phyloP scores from a whole-genome alignment of 805 yeast species.

The Kazachstania africana region DNA sequence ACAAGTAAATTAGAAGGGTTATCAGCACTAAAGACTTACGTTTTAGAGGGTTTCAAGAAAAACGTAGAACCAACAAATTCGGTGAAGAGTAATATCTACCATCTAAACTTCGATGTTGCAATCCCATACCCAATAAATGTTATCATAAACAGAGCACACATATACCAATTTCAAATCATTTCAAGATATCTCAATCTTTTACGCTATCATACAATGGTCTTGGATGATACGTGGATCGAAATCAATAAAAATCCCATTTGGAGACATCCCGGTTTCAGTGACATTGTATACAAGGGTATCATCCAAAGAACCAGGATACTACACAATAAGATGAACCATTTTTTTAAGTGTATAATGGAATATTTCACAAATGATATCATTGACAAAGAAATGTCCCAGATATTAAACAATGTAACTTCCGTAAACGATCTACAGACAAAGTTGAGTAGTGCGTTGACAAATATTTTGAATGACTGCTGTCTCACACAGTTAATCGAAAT shows the following conservation, averaged over 20 bases:
- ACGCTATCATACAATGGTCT: conserved; percentile 46
- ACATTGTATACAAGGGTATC: conserved; percentile 41
- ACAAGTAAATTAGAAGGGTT: neutral
- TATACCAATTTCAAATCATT: conserved; percentile 68
- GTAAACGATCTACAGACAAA: conserved; percentile 12
- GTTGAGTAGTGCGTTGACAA: conserved; percentile 18
- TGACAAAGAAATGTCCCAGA: conserved; percentile 9
- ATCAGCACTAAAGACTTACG: neutral
- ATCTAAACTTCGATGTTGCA: conserved; percentile 42
- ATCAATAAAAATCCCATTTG: conserved; percentile 49
- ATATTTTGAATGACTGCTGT: conserved; percentile 20
- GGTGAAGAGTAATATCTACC: conserved; percentile 31
- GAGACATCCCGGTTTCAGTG: conserved; percentile 38
- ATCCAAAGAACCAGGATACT: conserved; percentile 40
- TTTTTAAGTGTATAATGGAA: conserved; percentile 16
- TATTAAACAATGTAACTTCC: conserved; percentile 1
- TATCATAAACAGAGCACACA: conserved; percentile 54
- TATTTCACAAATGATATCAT: conserved; percentile 18
- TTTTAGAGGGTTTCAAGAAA: neutral
- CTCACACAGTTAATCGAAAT: conserved; percentile 16
- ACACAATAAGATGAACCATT: conserved; percentile 34
- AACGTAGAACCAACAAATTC: neutral
- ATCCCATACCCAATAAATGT: conserved; percentile 84
- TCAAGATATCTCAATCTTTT: conserved; percentile 59
- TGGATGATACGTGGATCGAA: conserved; percentile 64